These are phyloP conservation scores for Conoideocrella luteorostrata DNA, from an alignment of 2,329 filamentous ascomycete species.

Conservation along the genomic window DNA sequence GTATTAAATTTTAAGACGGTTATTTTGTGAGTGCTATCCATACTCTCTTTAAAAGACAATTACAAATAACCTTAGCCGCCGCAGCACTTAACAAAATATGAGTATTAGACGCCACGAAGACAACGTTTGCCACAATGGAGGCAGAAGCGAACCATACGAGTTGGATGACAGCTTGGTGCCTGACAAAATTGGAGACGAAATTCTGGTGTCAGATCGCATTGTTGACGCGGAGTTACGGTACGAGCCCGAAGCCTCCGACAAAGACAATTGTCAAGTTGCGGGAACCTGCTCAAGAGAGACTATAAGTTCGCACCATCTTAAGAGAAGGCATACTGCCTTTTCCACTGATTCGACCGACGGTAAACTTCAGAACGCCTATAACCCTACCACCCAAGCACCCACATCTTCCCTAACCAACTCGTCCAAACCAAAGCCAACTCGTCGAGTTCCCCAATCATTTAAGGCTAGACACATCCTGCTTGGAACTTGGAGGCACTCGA, in stretches of 20 bases:
- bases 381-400: conserved; percentile 23
- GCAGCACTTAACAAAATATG: too few relatives aligned
- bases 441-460: conserved; percentile 17
- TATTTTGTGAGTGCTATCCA: too few relatives aligned
- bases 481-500: conserved; percentile 56
- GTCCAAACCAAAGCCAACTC: conserved; percentile 22
- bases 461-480: conserved; percentile 43
- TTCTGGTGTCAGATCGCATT: too few relatives aligned
- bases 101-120: too few relatives aligned
- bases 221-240: too few relatives aligned
- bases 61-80: too few relatives aligned
- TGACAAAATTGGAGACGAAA: too few relatives aligned
- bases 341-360: conserved; percentile 45
- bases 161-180: too few relatives aligned
- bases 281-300: conserved; percentile 33
- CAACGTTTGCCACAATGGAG: too few relatives aligned
- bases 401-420: conserved; percentile 11
- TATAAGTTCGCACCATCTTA: conserved; percentile 37
- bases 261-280: conserved; percentile 38
- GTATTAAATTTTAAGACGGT: too few relatives aligned
- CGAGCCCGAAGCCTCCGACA: conserved; percentile 22
- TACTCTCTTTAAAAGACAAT: too few relatives aligned
- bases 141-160: too few relatives aligned
- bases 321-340: conserved; percentile 48
- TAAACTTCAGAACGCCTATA: conserved; percentile 32